phyloP scores from a whole-genome alignment of 768 basidiomycete species.

The Butyriboletus loyo region DNA sequence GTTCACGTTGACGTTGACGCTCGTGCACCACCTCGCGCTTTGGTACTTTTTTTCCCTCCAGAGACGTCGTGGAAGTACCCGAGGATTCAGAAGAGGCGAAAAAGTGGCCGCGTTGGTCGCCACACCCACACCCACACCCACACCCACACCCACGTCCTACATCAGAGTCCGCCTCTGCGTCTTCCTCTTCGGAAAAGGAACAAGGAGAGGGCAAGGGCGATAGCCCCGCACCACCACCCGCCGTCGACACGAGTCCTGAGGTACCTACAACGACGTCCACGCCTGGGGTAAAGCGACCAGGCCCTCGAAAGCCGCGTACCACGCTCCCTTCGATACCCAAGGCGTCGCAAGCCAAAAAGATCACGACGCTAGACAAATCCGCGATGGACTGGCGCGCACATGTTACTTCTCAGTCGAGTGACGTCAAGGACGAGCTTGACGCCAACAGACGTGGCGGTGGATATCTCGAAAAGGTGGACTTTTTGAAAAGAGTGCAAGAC shows the following conservation, averaged over 20 bases:
- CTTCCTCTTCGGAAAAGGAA: constrained; percentile 4
- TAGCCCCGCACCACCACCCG: not conserved
- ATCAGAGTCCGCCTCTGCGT: not conserved
- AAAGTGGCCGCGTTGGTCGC: constrained; percentile 62
- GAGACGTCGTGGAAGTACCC: constrained; percentile 71
- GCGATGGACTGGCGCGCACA: constrained; percentile 84
- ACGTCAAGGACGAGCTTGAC: constrained; percentile 68
- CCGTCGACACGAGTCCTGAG: not conserved
- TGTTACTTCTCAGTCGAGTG: constrained; percentile 41
- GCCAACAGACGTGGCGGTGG: constrained; percentile 72
- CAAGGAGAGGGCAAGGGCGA: not conserved
- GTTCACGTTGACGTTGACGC: not conserved
- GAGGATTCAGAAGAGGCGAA: constrained; percentile 73
- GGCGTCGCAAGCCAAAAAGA: constrained; percentile 61
- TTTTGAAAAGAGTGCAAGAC: constrained; percentile 71
- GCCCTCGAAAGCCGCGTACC: constrained; percentile 65
- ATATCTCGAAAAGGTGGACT: constrained; percentile 83
- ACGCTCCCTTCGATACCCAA: constrained; percentile 54
- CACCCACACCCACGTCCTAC: not conserved
- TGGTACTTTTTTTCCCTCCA: constrained; percentile 23
- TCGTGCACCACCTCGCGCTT: not conserved
- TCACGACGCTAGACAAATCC: constrained; percentile 83
- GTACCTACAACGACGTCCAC: not conserved
- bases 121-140: not conserved
- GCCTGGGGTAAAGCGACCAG: constrained; percentile 41